Base-by-base conservation (phyloP, 192 early-diverging fungal species). In the Coemansia sp. region DNA sequence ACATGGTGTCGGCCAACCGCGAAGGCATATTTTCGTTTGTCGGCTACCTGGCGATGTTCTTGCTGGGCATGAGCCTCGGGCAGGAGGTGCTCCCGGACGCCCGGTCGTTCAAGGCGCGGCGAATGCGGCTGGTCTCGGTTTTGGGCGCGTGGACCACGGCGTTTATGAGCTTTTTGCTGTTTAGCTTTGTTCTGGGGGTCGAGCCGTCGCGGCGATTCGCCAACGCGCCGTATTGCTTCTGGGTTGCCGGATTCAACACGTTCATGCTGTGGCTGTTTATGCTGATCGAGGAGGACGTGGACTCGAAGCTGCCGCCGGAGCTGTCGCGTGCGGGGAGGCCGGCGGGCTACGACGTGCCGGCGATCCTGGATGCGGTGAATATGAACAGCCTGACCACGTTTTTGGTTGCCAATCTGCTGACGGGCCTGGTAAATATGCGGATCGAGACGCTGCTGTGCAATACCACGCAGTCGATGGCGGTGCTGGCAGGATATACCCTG, bases 21-120 rank as follows among this genome's bases (percentile, higher is more conserved):
- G 95, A 98, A 63, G 95, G 95, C 10, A 80, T 96, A 26, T 86
- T 81, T 41, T 91, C 87, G 28, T 88, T 95, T 44, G 14, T 70
- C 69, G 94, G 94, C 1, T 98, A 94, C 60, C 67, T 89, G 36
- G 59, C 87, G 1, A 89, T 96, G 28, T 96, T 88, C 57, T 62
- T 93, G 27, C 56, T 90, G 29, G 87, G 88, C 0, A 79, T 90
- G 28, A 85, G 86, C 53, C 62, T 88, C 14, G 95, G 95, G 2
- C 62, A 59, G 6, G 71, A 75, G 50, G 69, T 87, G 28, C 81
- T 84, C 49, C 68, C 64, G 25, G 74, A 58, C 35, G 71, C 64
- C 30, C 78, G 40, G 50, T 54, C 65, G 12, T 60, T 73, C 48
- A 64, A 65, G 48, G 60, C 58, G 34, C 62, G 77, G 25, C 55